Evolutionary conservation across 2,329 filamentous ascomycete species (phyloP).

Genomic region (Colletotrichum salicis): DNA sequence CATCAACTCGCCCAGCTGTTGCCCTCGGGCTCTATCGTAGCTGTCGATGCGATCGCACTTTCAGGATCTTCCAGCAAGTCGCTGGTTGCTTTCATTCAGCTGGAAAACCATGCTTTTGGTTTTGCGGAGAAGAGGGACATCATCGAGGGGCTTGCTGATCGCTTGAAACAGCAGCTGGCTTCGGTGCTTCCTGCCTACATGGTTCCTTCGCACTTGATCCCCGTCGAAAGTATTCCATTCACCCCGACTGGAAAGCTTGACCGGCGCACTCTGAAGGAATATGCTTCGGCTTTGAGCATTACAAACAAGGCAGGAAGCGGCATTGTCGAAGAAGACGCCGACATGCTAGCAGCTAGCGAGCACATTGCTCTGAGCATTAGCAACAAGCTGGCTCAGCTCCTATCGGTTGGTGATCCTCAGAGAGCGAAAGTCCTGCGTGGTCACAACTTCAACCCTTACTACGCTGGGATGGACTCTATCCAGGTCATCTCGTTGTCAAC

Average conservation of each 20-base stretch:
- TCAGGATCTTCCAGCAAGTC: slow-evolving; percentile 3
- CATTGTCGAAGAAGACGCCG: neutral
- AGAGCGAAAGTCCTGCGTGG: neutral
- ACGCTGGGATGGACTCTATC: slow-evolving; percentile 30
- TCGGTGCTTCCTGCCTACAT: slow-evolving; percentile 38
- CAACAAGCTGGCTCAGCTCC: slow-evolving; percentile 15
- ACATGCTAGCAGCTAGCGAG: neutral
- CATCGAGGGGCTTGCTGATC: neutral
- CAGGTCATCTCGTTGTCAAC: slow-evolving; percentile 27
- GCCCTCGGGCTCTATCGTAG: neutral
- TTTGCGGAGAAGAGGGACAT: neutral
- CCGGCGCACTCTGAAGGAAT: slow-evolving; percentile 12
- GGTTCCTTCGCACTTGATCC: slow-evolving; percentile 37
- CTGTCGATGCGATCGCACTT: slow-evolving; percentile 11
- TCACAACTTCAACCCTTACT: slow-evolving; percentile 22
- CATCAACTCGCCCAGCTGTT: slow-evolving; percentile 34
- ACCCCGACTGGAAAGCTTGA: slow-evolving; percentile 38
- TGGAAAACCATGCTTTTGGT: neutral
- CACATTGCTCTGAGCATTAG: slow-evolving; percentile 13
- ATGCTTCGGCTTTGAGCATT: neutral
- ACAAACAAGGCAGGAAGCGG: neutral
- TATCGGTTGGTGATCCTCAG: slow-evolving; percentile 4
- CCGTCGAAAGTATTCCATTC: slow-evolving; percentile 34
- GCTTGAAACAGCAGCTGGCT: slow-evolving; percentile 7
- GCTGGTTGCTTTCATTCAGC: slow-evolving; percentile 23